Evolutionary conservation across 208 protist genomes (phyloP), one percentile per base, ranked within the genome.

Genomic region (Leishmania major): DNA sequence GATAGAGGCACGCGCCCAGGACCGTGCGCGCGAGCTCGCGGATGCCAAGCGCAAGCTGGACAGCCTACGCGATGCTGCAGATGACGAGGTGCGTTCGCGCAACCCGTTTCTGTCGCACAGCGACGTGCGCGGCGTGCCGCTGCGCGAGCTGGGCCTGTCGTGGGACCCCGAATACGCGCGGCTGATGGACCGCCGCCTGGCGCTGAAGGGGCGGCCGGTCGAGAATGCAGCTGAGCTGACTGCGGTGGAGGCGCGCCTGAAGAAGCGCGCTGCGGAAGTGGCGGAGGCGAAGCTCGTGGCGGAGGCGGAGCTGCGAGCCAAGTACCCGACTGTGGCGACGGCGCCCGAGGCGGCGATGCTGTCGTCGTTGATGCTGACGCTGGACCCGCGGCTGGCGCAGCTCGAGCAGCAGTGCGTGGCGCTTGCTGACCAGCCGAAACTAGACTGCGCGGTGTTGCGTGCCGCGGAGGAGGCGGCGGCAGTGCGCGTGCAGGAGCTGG

Each of bases 21-120:
- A 49, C 3, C 82, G 87, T 59, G 92, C 83, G 43, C 37, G 71
- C 1, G 79, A 31, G 60, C 45, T 91, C 0, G 90, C 92, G 19
- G 76, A 70, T 4, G 71, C 72, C 35, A 59, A 84, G 43, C 84
- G 87, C 59, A 84, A 84, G 75, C 53, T 96, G 45, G 81, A 90
- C 31, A 70, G 89, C 6, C 89, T 89, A 64, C 91, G 83, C 57
- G 60, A 74, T 37, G 88, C 89, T 70, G 91, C 92, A 75, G 88
- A 96, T 73, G 90, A 89, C 17, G 89, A 85, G 91, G 55, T 89
- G 57, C 57, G 57, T 0, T 0, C 91, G 2, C 89, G 88, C 6
- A 77, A 96, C 81, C 92, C 92, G 13, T 96, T 87, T 81, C 78
- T 96, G 51, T 77, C 78, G 55, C 79, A 81, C 73, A 84, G 87